Percentiles rank a stretch among this genome's conserved stretches.
phyloP scores from a whole-genome alignment of 1,284 basidiomycete species.

The Xerocomus minutiporus region DNA sequence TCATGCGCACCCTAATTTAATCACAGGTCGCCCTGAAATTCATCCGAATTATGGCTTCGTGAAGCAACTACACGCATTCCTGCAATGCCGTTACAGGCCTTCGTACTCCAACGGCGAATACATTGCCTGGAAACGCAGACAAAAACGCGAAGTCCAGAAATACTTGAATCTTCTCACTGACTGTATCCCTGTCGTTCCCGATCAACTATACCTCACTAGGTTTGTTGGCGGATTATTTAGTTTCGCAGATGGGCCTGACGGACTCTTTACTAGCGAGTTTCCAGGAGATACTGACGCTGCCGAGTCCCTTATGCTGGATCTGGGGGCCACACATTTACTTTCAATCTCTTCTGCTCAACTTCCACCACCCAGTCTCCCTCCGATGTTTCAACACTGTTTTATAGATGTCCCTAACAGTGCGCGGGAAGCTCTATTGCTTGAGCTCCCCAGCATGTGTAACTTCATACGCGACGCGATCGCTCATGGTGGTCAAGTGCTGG shows the following conservation, averaged over 20 bases:
- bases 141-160: constrained; percentile 46
- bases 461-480: constrained; percentile 42
- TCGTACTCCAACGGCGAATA: constrained; percentile 43
- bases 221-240: constrained; percentile 14
- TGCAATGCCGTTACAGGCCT: constrained; percentile 45
- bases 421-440: constrained; percentile 39
- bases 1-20: constrained; percentile 8
- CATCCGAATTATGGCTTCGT: constrained; percentile 64
- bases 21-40: constrained; percentile 46
- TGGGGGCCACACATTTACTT: constrained; percentile 49
- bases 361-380: constrained; percentile 30
- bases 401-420: constrained; percentile 37
- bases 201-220: constrained; percentile 50
- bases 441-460: constrained; percentile 40
- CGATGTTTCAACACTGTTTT: constrained; percentile 37
- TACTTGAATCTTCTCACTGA: constrained; percentile 50
- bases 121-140: constrained; percentile 50
- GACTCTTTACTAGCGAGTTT: constrained; percentile 41
- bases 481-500: constrained; percentile 48
- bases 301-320: constrained; percentile 46
- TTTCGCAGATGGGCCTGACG: background rate
- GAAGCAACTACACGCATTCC: constrained; percentile 54
- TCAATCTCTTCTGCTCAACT: constrained; percentile 46
- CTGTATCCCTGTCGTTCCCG: constrained; percentile 44
- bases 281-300: constrained; percentile 47